Percentiles rank a stretch among this genome's conserved stretches.
These are phyloP conservation scores for Agroathelia rolfsii DNA, from an alignment of 1,284 basidiomycete genomes.

Conservation along the genomic window DNA sequence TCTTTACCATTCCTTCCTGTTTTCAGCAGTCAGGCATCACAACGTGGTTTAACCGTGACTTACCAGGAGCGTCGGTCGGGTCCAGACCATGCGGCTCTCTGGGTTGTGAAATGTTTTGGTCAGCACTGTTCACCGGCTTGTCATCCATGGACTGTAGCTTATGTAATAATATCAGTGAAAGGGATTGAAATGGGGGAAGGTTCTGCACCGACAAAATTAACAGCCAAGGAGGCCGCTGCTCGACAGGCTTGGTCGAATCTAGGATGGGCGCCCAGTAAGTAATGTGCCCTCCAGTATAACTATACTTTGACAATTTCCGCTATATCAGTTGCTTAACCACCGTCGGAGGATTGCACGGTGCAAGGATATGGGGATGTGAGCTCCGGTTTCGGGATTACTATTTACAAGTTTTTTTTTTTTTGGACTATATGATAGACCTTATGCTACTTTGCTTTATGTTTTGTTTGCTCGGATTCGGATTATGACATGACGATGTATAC, in stretches of 20 bases:
- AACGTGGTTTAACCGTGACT: constrained; percentile 49
- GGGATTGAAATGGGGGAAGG: constrained; percentile 57
- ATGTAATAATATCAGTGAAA: constrained; percentile 39
- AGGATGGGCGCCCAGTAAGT: constrained; percentile 50
- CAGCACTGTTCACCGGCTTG: constrained; percentile 16
- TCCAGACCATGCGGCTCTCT: constrained; percentile 53
- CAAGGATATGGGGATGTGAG: constrained; percentile 17
- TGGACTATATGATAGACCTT: too few species aligned
- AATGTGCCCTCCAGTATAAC: too few species aligned
- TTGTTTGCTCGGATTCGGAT: too few species aligned
- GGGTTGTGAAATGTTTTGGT: constrained; percentile 58
- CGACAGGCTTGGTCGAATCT: constrained; percentile 56
- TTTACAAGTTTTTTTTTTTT: too few species aligned
- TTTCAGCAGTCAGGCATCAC: constrained; percentile 63
- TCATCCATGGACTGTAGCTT: constrained; percentile 8
- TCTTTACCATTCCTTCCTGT: constrained; percentile 51
- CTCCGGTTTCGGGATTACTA: constrained; percentile 16
- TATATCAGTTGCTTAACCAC: too few species aligned
- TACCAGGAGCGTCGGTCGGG: constrained; percentile 51
- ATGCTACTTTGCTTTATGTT: too few species aligned
- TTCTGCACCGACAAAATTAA: constrained; percentile 51
- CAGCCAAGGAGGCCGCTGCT: constrained; percentile 67
- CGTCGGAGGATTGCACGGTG: too few species aligned
- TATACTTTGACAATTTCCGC: too few species aligned
- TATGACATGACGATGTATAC: too few species aligned